A percentile compares a stretch with the other conserved stretches of the same genome.
Evolutionary conservation across 176 grass and related monocot species (phyloP).

Genomic region (Pharus latifolius): DNA sequence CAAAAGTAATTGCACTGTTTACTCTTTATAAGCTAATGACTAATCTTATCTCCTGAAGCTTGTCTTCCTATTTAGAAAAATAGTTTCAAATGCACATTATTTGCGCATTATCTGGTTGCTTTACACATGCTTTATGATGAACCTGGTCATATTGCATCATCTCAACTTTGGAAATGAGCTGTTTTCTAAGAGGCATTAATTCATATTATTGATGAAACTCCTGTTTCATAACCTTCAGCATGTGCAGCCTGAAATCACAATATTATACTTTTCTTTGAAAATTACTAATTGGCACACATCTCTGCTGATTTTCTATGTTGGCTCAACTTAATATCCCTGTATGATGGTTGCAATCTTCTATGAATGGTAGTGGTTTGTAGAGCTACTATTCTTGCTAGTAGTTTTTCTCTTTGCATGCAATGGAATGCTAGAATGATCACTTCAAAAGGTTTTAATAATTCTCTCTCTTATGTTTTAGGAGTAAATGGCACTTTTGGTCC

Average conservation of each 20-base stretch:
- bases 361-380: too few relatives aligned
- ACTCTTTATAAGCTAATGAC: not conserved
- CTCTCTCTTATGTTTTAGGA: not conserved
- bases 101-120: not conserved
- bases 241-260: not conserved
- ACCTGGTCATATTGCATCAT: not conserved
- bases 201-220: not conserved
- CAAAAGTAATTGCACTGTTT: not conserved
- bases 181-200: not conserved
- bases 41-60: not conserved
- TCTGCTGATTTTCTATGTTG: not conserved
- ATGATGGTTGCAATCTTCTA: not conserved
- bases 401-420: not conserved
- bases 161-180: not conserved
- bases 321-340: not conserved
- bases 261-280: not conserved
- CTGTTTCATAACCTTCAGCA: not conserved
- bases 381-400: not conserved
- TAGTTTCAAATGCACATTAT: not conserved
- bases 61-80: not conserved
- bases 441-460: not conserved
- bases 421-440: not conserved
- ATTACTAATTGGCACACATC: not conserved
- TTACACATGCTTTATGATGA: not conserved
- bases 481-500: too few relatives aligned